Evolutionary conservation across 2,329 filamentous ascomycete genomes (phyloP), one percentile per base, ranked within the genome.

Genomic region (Fusarium buxicola): DNA sequence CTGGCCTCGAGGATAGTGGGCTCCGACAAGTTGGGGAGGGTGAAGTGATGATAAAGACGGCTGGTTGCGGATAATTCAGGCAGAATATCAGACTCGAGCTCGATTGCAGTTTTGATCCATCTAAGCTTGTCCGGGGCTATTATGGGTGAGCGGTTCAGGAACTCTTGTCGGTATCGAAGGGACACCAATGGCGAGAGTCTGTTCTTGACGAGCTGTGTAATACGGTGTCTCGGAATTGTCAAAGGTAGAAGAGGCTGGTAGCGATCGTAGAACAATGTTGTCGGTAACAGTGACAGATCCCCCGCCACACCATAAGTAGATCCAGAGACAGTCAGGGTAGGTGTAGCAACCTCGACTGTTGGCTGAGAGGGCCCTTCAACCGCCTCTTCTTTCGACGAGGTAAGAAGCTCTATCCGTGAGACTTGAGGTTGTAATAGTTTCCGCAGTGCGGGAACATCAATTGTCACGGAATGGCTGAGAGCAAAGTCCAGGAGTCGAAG

Each of bases 171-270:
- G 32, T 80, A 69, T 13, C 71, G 74, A 11, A 80, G 28, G 2
- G 71, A 74, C 30, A 81, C 64, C 4, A 76, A 56, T 0, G 80
- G 79, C 1, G 76, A 74, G 31, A 80, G 72, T 3, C 73, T 73
- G 13, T 76, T 75, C n/a, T 75, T 70, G 2, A 75, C 70, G 8
- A 81, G 72, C 34, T 79, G 76, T 7, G 75, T 65, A 3, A 78
- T 63, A 7, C 74, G 76, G 16, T 74, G 69, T 6, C 74, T 74
- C 1, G 74, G 70, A 16, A 80, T 74, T 2, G 75, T 68, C 16
- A 77, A 67, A 13, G 78, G 74, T 7, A 74, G 34, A 25, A 74
- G 66, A 2, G 76, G 79, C 48, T 81, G 79, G 44, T 78, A 79
- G 28, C 73, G 75, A 61, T 78, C 77, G 2, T 70, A 68, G 24